Base-by-base conservation (phyloP, 805 yeast species). In the Pichia pseudocactophila region DNA sequence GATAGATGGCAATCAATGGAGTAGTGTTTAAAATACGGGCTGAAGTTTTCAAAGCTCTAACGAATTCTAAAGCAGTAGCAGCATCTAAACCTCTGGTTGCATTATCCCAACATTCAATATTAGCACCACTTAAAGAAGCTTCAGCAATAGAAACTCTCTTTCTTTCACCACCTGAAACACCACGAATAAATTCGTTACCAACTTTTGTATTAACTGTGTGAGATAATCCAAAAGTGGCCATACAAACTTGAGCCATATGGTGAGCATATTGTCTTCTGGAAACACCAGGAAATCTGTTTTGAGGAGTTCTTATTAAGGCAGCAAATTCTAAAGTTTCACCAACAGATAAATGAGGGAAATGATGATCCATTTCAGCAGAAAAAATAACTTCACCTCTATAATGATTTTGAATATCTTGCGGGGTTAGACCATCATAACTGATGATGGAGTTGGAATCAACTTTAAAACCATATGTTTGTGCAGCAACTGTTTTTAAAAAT, bases 41-140 rank as follows among this genome's bases (percentile, higher is more conserved):
- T 4, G 78, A 73, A n/a, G 78, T 68, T 63, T 78, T 74, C 43
- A 78, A 66, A 40, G 81, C 76, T 55, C 76, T 73, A 26, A 76
- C 70, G 49, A 74, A 78, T 59, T 78, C 84, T 45, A 78, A 67
- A 18, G 84, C 84, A 26, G 84, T 78, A 10, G 84, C 78, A n/a
- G 83, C 75, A 62, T 78, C 84, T 50, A 78, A 66, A 61, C 84
- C 84, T 63, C 83, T 70, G n/a, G 84, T 78, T 20, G 83, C 79
- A 52, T 78, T 78, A 64, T 78, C 84, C 72, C 80, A 78, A 50
- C 81, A 76, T 51, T 73, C 76, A 25, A 76, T 64, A 4, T 74
- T 66, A 7, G 74, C 78, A 46, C 73, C 69, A 63, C 70, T 66
- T 30, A 74, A 66, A 41, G 73, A 64, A 5, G 76, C 82, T 60